Percentiles rank a stretch among this genome's conserved stretches.
phyloP scores from a whole-genome alignment of 805 yeast genomes.

The Barnettozyma sucrosica region DNA sequence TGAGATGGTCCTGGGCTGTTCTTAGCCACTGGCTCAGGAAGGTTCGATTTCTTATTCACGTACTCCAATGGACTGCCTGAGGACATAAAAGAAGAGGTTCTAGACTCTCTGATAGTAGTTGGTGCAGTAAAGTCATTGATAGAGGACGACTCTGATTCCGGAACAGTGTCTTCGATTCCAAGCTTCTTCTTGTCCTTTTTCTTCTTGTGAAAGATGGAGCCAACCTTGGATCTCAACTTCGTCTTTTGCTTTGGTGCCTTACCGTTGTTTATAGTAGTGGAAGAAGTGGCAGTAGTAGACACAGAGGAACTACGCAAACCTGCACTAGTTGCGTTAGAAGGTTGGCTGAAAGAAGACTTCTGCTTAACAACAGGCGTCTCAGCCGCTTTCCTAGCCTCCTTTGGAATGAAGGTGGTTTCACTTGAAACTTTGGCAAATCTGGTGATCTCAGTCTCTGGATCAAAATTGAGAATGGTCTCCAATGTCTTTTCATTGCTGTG shows the following conservation, averaged over 20 bases:
- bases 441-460: slow-evolving; percentile 53
- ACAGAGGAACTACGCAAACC: slow-evolving; percentile 15
- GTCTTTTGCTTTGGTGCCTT: slow-evolving; percentile 27
- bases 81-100: slow-evolving; percentile 19
- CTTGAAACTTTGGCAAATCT: slow-evolving; percentile 44
- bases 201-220: slow-evolving; percentile 67
- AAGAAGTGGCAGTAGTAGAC: slow-evolving; percentile 19
- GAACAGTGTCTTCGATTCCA: slow-evolving; percentile 11
- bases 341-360: slow-evolving; percentile 2
- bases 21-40: slow-evolving; percentile 14
- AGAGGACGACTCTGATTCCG: slow-evolving; percentile 26
- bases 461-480: slow-evolving; percentile 58
- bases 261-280: slow-evolving; percentile 13
- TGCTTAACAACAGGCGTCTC: slow-evolving; percentile 19
- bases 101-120: slow-evolving; percentile 13
- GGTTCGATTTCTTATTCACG: slow-evolving; percentile 3
- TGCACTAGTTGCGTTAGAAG: slow-evolving; percentile 1
- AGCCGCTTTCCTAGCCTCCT: slow-evolving; percentile 26
- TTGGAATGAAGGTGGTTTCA: slow-evolving; percentile 21
- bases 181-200: slow-evolving; percentile 31
- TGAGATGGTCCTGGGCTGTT: slow-evolving; percentile 4
- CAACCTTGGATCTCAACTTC: slow-evolving; percentile 61
- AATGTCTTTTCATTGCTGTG: slow-evolving; percentile 56
- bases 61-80: slow-evolving; percentile 6
- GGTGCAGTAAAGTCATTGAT: slow-evolving; percentile 13